Base-by-base conservation (phyloP, 2,329 filamentous ascomycete species). In the Fusarium mundagurra region DNA sequence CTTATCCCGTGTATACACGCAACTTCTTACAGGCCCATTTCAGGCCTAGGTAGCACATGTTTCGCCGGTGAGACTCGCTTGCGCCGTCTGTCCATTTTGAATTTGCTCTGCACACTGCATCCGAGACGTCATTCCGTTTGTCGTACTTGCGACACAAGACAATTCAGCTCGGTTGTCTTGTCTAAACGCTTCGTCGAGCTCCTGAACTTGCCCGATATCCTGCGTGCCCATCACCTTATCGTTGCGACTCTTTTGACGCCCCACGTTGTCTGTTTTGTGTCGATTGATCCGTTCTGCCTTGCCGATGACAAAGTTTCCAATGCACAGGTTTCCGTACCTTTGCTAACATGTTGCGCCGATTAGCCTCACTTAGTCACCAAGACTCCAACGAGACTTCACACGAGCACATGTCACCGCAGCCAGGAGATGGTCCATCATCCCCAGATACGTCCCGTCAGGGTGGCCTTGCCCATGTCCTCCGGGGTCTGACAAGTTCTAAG, bases 381-480 rank as follows among this genome's bases (percentile, higher is more conserved):
- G 70, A 77, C 45, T 64, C 69, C 58, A 73, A 76, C 63, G 75
- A 76, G 59, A 72, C 60, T 74, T 74, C 78, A 72, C 76, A 84
- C 81, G 84, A 85, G 81, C 85, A 86, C 85, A 92, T 92, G 90
- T 87, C 90, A 83, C 88, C 88, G 69, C 86, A 86, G 78, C 83
- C 87, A 76, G 88, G 88, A 84, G 89, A 91, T 85, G 87, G 86
- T 78, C 80, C 84, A 74, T 84, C 86, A 69, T 86, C 86, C 72
- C 86, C 87, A 77, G 90, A 92, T 80, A 84, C 87, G 65, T 88
- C 85, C 82, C 86, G 83, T 78, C 81, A 85, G 45, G 85, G 89
- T 71, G 89, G 89, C 75, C 85, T 92, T 76, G 89, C 89, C 76
- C 88, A 89, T 75, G 90, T 92, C 70, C 90, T 92, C 79, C 91